These are phyloP conservation scores for Thelonectria discophora DNA, from an alignment of 2,329 filamentous ascomycete species.

Conservation along the genomic window DNA sequence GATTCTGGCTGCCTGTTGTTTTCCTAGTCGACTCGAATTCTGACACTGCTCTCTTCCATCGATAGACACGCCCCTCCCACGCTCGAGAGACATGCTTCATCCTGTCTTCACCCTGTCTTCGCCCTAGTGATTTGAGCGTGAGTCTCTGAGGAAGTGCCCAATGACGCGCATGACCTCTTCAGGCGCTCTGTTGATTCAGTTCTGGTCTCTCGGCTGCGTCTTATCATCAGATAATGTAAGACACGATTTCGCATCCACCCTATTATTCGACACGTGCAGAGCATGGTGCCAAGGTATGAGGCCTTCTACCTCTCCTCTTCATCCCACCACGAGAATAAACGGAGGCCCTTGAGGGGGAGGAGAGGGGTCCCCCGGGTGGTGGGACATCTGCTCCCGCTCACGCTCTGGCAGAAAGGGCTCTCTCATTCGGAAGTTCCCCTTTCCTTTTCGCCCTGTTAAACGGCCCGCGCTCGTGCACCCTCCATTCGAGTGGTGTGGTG, in stretches of 20 bases:
- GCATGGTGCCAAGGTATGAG: constrained; percentile 10
- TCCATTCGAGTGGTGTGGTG: constrained; percentile 27
- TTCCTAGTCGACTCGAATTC: neutral
- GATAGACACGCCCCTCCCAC: constrained; percentile 21
- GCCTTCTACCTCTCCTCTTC: neutral
- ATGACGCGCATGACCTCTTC: constrained; percentile 33
- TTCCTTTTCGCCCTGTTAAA: constrained; percentile 36
- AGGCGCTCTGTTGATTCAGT: constrained; percentile 16
- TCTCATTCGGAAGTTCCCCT: constrained; percentile 22
- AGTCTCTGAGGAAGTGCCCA: constrained; percentile 20
- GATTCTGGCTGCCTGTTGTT: constrained; percentile 1
- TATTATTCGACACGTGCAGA: constrained; percentile 19
- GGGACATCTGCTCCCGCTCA: neutral
- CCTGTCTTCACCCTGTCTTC: neutral
- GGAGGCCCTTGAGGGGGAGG: neutral
- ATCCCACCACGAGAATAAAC: neutral
- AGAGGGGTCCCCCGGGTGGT: neutral
- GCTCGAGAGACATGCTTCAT: constrained; percentile 27
- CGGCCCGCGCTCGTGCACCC: constrained; percentile 42
- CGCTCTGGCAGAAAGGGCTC: neutral
- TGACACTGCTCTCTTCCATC: neutral
- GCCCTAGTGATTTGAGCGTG: constrained; percentile 27
- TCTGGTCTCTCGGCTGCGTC: neutral
- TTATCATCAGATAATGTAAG: constrained; percentile 13
- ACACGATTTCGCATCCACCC: constrained; percentile 13